Evolutionary conservation across 192 early-diverging fungal genomes (phyloP).

Genomic region (Backusella parvicylindrica): DNA sequence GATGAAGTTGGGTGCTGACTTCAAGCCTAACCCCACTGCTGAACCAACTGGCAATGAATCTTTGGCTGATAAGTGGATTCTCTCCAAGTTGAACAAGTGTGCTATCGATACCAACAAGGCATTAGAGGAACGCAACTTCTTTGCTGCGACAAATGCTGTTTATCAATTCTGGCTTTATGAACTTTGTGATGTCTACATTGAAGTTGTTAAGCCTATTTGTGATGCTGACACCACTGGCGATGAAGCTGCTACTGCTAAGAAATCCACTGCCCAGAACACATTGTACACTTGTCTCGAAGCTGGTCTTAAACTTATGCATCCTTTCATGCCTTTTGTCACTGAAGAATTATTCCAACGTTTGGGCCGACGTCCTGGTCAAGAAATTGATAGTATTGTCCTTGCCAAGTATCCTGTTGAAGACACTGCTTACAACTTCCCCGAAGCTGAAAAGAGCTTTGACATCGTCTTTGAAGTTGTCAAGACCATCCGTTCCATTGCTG

Average conservation of each 20-base stretch:
- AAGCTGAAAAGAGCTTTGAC: conserved; percentile 80
- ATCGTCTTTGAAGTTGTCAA: conserved; percentile 72
- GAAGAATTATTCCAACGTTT: conserved; percentile 98
- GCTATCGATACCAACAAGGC: conserved; percentile 71
- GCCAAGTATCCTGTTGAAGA: conserved; percentile 58
- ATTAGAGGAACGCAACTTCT: conserved; percentile 85
- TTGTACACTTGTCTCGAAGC: conserved; percentile 94
- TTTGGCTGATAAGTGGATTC: conserved; percentile 90
- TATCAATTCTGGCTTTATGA: conserved; percentile 97
- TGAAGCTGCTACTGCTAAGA: conserved; percentile 40
- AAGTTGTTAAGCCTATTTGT: conserved; percentile 87
- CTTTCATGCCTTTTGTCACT: conserved; percentile 98
- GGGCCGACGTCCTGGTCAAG: conserved; percentile 74
- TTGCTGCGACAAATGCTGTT: conserved; percentile 82
- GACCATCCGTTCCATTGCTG: conserved; percentile 72
- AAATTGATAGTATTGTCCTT: conserved; percentile 66
- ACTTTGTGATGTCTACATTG: conserved; percentile 96
- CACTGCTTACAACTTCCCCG: conserved; percentile 51
- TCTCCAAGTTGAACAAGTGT: conserved; percentile 84
- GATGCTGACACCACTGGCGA: conserved; percentile 57
- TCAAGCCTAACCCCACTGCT: conserved; percentile 57
- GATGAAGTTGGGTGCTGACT: conserved; percentile 90
- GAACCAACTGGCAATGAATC: conserved; percentile 75
- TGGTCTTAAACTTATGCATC: conserved; percentile 90
- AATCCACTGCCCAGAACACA: conserved; percentile 72